phyloP scores from a whole-genome alignment of 495 filamentous ascomycete genomes.

The Lasiosphaeria ovina region DNA sequence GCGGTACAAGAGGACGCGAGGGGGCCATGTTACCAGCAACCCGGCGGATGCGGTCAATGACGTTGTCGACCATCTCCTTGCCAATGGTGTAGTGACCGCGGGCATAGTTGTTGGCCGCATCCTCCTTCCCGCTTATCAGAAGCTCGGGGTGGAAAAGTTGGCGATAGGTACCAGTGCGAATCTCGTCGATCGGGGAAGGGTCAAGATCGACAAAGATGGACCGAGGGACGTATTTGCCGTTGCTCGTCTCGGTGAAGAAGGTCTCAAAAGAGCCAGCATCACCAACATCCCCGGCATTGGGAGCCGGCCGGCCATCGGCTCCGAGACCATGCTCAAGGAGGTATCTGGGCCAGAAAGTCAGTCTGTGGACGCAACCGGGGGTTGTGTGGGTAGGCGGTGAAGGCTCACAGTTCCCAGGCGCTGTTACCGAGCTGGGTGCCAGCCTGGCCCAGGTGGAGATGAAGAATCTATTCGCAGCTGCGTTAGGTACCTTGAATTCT shows the following conservation, averaged over 20 bases:
- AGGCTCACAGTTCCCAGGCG: constrained; percentile 88
- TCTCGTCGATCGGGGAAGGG: constrained; percentile 89
- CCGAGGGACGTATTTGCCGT: constrained; percentile 85
- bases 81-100: constrained; percentile 92
- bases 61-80: constrained; percentile 83
- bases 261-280: constrained; percentile 78
- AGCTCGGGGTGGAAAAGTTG: constrained; percentile 88
- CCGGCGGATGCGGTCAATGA: constrained; percentile 81
- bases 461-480: constrained; percentile 61
- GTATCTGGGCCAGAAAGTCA: constrained; percentile 55
- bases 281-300: constrained; percentile 58
- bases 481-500: constrained; percentile 15
- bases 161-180: constrained; percentile 77
- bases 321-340: constrained; percentile 87
- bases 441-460: constrained; percentile 91
- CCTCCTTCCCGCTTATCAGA: constrained; percentile 87
- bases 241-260: constrained; percentile 86
- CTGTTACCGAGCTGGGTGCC: constrained; percentile 91
- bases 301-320: constrained; percentile 67
- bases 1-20: not conserved
- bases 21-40: constrained; percentile 60
- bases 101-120: constrained; percentile 94
- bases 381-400: constrained; percentile 39
- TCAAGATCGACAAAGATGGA: constrained; percentile 89
- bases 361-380: not conserved